These are phyloP conservation scores for Ceratocystis colombiana DNA, from an alignment of 2,329 filamentous ascomycete species.

Conservation along the genomic window DNA sequence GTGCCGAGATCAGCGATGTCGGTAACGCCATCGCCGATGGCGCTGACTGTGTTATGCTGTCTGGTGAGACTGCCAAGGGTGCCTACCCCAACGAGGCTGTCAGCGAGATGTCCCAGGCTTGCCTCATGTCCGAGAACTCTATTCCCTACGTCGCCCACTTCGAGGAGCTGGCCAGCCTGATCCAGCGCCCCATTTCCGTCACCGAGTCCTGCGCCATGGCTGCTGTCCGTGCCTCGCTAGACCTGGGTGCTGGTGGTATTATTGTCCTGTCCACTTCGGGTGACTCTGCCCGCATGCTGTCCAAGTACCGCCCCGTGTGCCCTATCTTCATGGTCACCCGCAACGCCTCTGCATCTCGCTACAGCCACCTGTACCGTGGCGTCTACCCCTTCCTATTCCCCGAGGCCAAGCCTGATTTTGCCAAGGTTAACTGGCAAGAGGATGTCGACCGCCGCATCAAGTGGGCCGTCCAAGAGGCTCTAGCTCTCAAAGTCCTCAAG, in stretches of 20 bases:
- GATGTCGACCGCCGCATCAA: constrained; percentile 95
- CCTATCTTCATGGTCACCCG: constrained; percentile 99
- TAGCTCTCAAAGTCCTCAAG: constrained; percentile 67
- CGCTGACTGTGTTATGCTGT: constrained; percentile 99
- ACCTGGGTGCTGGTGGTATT: constrained; percentile 93
- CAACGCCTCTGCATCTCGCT: constrained; percentile 72
- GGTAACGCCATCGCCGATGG: constrained; percentile 94
- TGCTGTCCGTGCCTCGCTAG: constrained; percentile 86
- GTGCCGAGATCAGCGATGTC: constrained; percentile 96
- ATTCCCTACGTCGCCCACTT: constrained; percentile 96
- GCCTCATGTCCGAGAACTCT: constrained; percentile 89
- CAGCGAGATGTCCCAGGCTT: constrained; percentile 96
- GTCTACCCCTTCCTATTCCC: constrained; percentile 96
- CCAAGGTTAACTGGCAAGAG: constrained; percentile 90
- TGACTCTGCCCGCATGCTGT: constrained; percentile 84
- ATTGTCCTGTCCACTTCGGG: constrained; percentile 93
- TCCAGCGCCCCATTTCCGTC: constrained; percentile 72
- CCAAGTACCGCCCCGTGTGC: constrained; percentile 98
- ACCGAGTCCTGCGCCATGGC: constrained; percentile 95
- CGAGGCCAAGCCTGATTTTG: constrained; percentile 90
- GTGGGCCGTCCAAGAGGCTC: constrained; percentile 84
- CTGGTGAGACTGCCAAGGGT: constrained; percentile 97
- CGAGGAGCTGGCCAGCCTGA: constrained; percentile 81
- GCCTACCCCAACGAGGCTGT: constrained; percentile 88
- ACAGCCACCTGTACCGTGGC: constrained; percentile 90